Percentiles rank a stretch among this genome's conserved stretches.
Evolutionary conservation across 2,329 filamentous ascomycete species (phyloP).

Genomic region (Colletotrichum chrysophilum): DNA sequence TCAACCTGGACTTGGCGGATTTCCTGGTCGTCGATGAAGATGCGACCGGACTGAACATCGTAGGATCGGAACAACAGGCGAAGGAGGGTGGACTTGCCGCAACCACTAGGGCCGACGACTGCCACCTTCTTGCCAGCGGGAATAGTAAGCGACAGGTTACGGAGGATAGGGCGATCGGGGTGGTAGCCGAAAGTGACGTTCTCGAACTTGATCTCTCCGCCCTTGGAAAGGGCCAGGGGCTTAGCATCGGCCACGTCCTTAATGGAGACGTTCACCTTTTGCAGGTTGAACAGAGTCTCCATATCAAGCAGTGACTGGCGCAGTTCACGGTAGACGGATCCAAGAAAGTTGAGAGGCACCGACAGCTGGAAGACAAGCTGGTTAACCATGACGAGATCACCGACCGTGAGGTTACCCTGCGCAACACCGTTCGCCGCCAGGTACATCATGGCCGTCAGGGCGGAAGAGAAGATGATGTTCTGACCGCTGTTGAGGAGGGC

Average conservation of each 20-base stretch:
- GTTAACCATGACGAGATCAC: slow-evolving; percentile 98
- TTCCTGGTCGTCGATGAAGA: slow-evolving; percentile 92
- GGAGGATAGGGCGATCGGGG: slow-evolving; percentile 83
- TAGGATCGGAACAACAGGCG: slow-evolving; percentile 94
- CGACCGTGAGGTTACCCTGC: slow-evolving; percentile 81
- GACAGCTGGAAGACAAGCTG: slow-evolving; percentile 98
- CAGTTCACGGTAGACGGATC: slow-evolving; percentile 96
- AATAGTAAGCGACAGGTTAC: slow-evolving; percentile 84
- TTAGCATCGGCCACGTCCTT: slow-evolving; percentile 78
- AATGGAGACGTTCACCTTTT: slow-evolving; percentile 93
- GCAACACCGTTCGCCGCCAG: slow-evolving; percentile 90
- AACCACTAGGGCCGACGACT: slow-evolving; percentile 92
- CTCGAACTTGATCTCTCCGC: slow-evolving; percentile 92
- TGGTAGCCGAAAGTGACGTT: slow-evolving; percentile 96
- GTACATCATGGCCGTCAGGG: slow-evolving; percentile 98
- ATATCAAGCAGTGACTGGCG: slow-evolving; percentile 95
- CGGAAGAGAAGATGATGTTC: slow-evolving; percentile 95
- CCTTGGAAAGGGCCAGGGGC: slow-evolving; percentile 72
- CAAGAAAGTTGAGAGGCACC: slow-evolving; percentile 94
- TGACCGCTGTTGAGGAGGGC: slow-evolving; percentile 94
- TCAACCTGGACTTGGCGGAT: slow-evolving; percentile 83
- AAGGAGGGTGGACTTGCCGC: slow-evolving; percentile 93
- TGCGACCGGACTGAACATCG: slow-evolving; percentile 83
- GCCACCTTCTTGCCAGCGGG: slow-evolving; percentile 96
- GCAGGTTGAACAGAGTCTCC: slow-evolving; percentile 97